Percentiles rank a stretch among this genome's conserved stretches.
Evolutionary conservation across 768 basidiomycete species (phyloP).

Genomic region (Tylopilus sp.): DNA sequence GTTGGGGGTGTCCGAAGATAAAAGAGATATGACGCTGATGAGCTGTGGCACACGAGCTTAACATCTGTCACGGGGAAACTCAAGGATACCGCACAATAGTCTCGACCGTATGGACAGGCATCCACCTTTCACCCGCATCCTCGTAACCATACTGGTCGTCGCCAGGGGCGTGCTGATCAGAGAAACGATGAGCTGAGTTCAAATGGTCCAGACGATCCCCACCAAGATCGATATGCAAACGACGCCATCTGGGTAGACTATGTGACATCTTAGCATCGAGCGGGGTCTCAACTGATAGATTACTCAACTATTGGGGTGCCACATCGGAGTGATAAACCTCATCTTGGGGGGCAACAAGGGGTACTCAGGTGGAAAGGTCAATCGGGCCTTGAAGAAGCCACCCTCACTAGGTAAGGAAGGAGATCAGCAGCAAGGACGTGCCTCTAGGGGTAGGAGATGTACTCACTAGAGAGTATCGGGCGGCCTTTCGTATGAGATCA

Average conservation of each 20-base stretch:
- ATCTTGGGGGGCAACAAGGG: conserved; percentile 93
- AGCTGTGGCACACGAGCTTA: conserved; percentile 51
- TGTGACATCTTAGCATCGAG: neutral
- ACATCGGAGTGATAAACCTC: conserved; percentile 92
- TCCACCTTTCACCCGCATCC: conserved; percentile 94
- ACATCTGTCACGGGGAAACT: neutral
- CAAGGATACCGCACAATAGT: conserved; percentile 66
- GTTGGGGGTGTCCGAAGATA: conserved; percentile 90
- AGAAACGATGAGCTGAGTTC: conserved; percentile 2
- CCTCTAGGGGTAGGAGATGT: neutral
- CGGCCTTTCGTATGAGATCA: conserved; percentile 52
- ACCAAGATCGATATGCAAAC: conserved; percentile 97
- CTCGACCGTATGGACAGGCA: conserved; percentile 96
- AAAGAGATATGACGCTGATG: conserved; percentile 91
- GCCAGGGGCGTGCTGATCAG: conserved; percentile 80
- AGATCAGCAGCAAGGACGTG: conserved; percentile 1
- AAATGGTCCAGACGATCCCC: conserved; percentile 21
- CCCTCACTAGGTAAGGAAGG: conserved; percentile 66
- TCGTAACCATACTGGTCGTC: conserved; percentile 98
- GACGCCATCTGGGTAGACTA: conserved; percentile 89
- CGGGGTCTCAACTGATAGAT: neutral
- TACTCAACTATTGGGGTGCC: conserved; percentile 93
- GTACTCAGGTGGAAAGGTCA: conserved; percentile 88
- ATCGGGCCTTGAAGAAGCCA: conserved; percentile 88
- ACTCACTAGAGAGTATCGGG: conserved; percentile 89